Conservation (phyloP, 352 stramenopile genomes). For the Pythium aphanidermatum region DNA sequence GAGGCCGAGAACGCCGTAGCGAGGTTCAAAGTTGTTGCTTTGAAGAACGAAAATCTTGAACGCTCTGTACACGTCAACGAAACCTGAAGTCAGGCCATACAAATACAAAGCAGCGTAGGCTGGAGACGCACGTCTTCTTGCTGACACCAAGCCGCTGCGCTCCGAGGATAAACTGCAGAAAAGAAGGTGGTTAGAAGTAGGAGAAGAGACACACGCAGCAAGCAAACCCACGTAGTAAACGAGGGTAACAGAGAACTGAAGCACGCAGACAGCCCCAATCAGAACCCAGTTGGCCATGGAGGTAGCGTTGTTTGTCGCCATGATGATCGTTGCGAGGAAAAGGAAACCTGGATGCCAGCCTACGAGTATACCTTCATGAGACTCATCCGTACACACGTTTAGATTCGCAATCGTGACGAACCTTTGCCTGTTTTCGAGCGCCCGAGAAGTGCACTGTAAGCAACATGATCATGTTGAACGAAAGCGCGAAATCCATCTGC, state of each 20-base stretch:
- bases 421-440: slow-evolving; percentile 34
- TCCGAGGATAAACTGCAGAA: slow-evolving; percentile 18
- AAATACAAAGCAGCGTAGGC: background rate
- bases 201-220: background rate
- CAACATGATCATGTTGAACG: slow-evolving; percentile 40
- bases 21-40: slow-evolving; percentile 34
- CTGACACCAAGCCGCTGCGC: slow-evolving; percentile 18
- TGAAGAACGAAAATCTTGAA: slow-evolving; percentile 22
- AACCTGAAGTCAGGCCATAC: background rate
- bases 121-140: slow-evolving; percentile 12
- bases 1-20: slow-evolving; percentile 21
- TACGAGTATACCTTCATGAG: too few species aligned
- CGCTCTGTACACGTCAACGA: slow-evolving; percentile 7
- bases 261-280: slow-evolving; percentile 18
- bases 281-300: slow-evolving; percentile 34
- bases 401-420: slow-evolving; percentile 8
- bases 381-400: too few species aligned
- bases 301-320: slow-evolving; percentile 25
- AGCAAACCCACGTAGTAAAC: slow-evolving; percentile 25
- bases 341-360: slow-evolving; percentile 26
- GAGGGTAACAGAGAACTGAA: slow-evolving; percentile 29
- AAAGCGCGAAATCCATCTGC: slow-evolving; percentile 36
- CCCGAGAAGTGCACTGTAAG: slow-evolving; percentile 32
- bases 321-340: slow-evolving; percentile 31
- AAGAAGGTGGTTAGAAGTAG: background rate